Conservation (phyloP, 306 rosid genomes). For the Pueraria montana region DNA sequence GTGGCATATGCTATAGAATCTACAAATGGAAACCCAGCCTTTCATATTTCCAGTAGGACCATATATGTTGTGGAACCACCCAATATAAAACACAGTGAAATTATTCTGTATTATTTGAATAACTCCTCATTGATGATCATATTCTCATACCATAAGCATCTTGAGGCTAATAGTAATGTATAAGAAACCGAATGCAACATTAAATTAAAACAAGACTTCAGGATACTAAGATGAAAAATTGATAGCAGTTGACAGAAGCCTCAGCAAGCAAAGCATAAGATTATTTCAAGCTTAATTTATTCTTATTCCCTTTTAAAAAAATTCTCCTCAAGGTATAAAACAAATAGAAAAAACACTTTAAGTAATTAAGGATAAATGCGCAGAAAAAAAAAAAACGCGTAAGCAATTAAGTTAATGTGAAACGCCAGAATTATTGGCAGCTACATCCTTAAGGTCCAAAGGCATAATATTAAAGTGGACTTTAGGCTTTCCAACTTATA, state of each 20-base stretch:
- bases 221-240: not conserved
- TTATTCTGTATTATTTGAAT: not conserved
- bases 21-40: not conserved
- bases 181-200: not conserved
- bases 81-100: not conserved
- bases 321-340: not conserved
- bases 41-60: not conserved
- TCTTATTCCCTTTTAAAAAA: not conserved
- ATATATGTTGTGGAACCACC: not conserved
- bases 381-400: not conserved
- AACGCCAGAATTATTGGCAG: not conserved
- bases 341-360: not conserved
- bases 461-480: not conserved
- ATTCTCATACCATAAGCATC: constrained; percentile 6
- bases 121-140: constrained; percentile 1
- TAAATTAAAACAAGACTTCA: not conserved
- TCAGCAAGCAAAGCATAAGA: constrained; percentile 1
- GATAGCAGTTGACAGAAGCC: constrained; percentile 14
- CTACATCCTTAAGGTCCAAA: not conserved
- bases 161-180: constrained; percentile 8
- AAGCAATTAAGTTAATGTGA: not conserved
- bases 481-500: not conserved
- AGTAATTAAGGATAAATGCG: not conserved
- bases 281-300: not conserved
- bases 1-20: constrained; percentile 4